Percentiles rank a stretch among this genome's conserved stretches.
Conservation (phyloP, 2,329 filamentous ascomycete species). For the Coniochaeta prunicola region DNA sequence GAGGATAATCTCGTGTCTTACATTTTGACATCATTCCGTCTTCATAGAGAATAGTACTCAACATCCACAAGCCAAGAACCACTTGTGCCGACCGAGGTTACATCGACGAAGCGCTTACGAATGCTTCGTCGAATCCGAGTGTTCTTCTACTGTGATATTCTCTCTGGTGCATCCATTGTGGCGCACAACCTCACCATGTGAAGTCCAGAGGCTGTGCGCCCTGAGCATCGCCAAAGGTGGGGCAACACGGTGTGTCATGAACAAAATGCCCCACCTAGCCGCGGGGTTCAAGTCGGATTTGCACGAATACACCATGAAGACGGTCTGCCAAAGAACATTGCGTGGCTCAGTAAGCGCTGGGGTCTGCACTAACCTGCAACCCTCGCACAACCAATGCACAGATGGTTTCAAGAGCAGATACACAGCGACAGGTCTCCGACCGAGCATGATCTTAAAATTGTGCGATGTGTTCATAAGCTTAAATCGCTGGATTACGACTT, state of each 20-base stretch:
- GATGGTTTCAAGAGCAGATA: not conserved
- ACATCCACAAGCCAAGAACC: not conserved
- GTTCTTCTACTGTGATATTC: not conserved
- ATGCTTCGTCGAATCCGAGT: not conserved
- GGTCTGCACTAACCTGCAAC: not conserved
- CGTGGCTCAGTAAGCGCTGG: not conserved
- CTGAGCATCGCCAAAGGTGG: not conserved
- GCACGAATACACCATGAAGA: not conserved
- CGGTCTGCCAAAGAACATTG: not conserved
- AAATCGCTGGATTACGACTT: not conserved
- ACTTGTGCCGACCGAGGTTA: not conserved
- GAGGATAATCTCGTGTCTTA: not conserved
- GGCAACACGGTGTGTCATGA: not conserved
- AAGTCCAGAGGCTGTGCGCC: not conserved
- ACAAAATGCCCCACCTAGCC: not conserved
- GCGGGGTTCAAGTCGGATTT: not conserved
- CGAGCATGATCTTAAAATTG: not conserved
- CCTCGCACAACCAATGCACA: not conserved
- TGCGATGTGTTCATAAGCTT: not conserved
- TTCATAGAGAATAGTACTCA: not conserved
- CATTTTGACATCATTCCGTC: not conserved
- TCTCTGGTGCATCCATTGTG: not conserved
- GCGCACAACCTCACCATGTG: not conserved
- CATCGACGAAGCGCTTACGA: not conserved
- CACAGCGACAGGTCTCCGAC: not conserved